Conservation (phyloP, 164 flowering plant species). For the Malania oleifera region DNA sequence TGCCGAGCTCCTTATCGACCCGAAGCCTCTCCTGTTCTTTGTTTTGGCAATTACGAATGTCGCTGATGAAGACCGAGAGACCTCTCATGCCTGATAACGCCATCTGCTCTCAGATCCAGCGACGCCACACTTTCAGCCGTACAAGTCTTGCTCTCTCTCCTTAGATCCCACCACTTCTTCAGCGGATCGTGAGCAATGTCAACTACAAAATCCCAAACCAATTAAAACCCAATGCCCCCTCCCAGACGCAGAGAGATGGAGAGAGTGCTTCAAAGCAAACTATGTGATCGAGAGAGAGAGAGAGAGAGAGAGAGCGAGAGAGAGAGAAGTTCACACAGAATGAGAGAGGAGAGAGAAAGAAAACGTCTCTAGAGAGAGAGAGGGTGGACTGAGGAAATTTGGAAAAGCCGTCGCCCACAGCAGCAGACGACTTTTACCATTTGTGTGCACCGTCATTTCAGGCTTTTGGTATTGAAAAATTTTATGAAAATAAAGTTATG, state of each 20-base stretch:
- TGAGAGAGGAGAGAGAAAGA: not conserved
- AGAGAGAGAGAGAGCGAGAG: conserved; percentile 4
- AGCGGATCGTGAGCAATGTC: conserved; percentile 1
- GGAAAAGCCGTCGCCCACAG: conserved; percentile 30
- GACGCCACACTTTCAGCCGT: conserved; percentile 3
- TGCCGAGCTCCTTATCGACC: conserved; percentile 94
- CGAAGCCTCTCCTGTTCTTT: conserved; percentile 83
- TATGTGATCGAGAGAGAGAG: not conserved
- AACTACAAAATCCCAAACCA: not conserved
- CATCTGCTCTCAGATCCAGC: conserved; percentile 66
- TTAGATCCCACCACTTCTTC: conserved; percentile 4
- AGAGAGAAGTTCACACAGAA: too few species aligned
- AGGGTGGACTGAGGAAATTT: conserved; percentile 21
- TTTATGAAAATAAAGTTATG: too few species aligned
- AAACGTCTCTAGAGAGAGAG: not conserved
- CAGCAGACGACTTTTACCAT: conserved; percentile 36
- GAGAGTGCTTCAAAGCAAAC: not conserved
- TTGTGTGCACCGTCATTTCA: conserved; percentile 6
- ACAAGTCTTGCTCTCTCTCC: conserved; percentile 10
- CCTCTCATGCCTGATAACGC: conserved; percentile 97
- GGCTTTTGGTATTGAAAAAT: too few species aligned
- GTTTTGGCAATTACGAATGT: conserved; percentile 86
- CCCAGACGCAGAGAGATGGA: not conserved
- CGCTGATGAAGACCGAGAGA: conserved; percentile 95
- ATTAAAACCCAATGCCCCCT: not conserved